phyloP scores from a whole-genome alignment of 108 stramenopile genomes.

The Fistulifera pelliculosa region DNA sequence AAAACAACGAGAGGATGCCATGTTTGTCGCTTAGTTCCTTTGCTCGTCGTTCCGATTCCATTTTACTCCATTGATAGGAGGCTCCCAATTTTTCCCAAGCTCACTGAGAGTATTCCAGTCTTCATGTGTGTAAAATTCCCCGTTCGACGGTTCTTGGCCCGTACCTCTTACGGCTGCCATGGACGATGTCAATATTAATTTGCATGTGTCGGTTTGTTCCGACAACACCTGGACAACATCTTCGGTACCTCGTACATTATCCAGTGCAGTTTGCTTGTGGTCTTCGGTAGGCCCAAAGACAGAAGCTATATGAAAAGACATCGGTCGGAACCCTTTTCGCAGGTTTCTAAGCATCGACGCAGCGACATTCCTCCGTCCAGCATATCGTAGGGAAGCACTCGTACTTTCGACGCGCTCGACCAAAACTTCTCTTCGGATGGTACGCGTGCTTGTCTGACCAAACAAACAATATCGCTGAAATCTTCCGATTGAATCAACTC shows the following conservation, averaged over 20 bases:
- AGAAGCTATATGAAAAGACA: conserved; percentile 79
- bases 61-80: conserved; percentile 80
- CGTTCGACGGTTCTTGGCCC: conserved; percentile 62
- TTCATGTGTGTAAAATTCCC: conserved; percentile 52
- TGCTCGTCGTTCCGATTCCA: conserved; percentile 61
- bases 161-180: conserved; percentile 82
- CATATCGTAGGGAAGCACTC: conserved; percentile 74
- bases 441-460: conserved; percentile 50
- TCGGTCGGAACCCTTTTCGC: conserved; percentile 4
- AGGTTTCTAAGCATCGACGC: conserved; percentile 24
- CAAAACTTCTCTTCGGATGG: conserved; percentile 54
- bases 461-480: conserved; percentile 28
- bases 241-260: conserved; percentile 68
- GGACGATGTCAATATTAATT: conserved; percentile 65
- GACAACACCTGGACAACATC: conserved; percentile 43
- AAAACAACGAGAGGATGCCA: conserved; percentile 45
- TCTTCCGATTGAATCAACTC: background rate
- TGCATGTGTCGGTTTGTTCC: conserved; percentile 9
- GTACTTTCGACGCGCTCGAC: conserved; percentile 2
- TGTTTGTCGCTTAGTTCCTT: conserved; percentile 35
- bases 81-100: conserved; percentile 59
- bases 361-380: conserved; percentile 58
- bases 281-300: conserved; percentile 73
- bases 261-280: conserved; percentile 61
- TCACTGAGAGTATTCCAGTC: conserved; percentile 76